These are phyloP conservation scores for Tetrapyrgos nigripes DNA, from an alignment of 1,284 basidiomycete genomes.

Conservation along the genomic window DNA sequence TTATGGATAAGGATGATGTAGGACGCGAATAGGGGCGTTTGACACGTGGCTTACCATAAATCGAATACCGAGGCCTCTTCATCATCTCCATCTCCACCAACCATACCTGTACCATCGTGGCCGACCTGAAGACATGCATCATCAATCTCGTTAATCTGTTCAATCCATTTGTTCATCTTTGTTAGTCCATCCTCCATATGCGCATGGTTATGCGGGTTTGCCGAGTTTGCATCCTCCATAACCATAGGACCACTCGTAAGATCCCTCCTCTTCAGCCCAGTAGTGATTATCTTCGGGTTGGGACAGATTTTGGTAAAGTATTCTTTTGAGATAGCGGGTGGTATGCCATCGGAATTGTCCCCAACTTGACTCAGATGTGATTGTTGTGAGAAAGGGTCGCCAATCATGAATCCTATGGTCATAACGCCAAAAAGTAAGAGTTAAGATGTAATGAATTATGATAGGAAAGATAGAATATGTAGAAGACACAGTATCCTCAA, in stretches of 20 bases:
- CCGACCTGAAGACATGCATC: slow-evolving; percentile 46
- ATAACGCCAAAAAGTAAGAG: slow-evolving; percentile 16
- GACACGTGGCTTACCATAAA: slow-evolving; percentile 42
- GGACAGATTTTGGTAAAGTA: slow-evolving; percentile 51
- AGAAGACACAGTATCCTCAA: too few species aligned
- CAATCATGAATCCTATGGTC: slow-evolving; percentile 45
- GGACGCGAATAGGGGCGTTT: background rate
- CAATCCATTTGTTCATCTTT: slow-evolving; percentile 40
- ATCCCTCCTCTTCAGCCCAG: too few species aligned
- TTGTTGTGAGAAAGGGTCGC: slow-evolving; percentile 29
- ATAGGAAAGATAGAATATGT: background rate
- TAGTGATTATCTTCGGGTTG: slow-evolving; percentile 36
- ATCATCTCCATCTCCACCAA: too few species aligned
- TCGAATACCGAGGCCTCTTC: slow-evolving; percentile 51
- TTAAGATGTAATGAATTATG: slow-evolving; percentile 4
- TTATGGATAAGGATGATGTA: background rate
- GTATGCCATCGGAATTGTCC: slow-evolving; percentile 22
- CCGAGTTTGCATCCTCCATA: background rate
- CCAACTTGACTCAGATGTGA: slow-evolving; percentile 14
- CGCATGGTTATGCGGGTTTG: background rate
- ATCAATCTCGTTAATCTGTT: slow-evolving; percentile 41
- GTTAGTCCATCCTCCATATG: slow-evolving; percentile 2
- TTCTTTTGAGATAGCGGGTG: slow-evolving; percentile 50
- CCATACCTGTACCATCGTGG: too few species aligned
- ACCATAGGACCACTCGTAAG: too few species aligned